Percentiles rank a stretch among this genome's conserved stretches.
Evolutionary conservation across 306 rosid genomes (phyloP).

Genomic region (Delonix regia): DNA sequence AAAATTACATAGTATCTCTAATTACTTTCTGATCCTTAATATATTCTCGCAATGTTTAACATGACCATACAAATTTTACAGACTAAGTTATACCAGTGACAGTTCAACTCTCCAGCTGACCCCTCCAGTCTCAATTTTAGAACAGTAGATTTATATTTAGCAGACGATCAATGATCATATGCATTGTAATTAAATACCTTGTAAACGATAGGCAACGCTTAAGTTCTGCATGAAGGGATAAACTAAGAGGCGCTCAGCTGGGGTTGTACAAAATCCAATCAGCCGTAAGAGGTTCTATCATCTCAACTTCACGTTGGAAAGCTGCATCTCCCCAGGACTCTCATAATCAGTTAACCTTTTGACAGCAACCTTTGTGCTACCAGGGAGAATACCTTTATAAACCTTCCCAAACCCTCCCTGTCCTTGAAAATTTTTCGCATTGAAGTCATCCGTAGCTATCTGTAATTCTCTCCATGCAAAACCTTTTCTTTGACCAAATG

Average conservation of each 20-base stretch:
- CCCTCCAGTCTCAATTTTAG: slow-evolving; percentile 12
- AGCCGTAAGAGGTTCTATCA: slow-evolving; percentile 87
- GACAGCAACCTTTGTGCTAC: slow-evolving; percentile 81
- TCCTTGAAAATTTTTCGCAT: slow-evolving; percentile 79
- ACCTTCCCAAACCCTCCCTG: slow-evolving; percentile 99
- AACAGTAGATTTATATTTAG: background rate
- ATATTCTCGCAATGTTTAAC: slow-evolving; percentile 18
- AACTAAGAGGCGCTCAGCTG: slow-evolving; percentile 88
- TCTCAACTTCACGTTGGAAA: slow-evolving; percentile 94
- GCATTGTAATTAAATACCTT: slow-evolving; percentile 56
- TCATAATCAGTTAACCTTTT: slow-evolving; percentile 80
- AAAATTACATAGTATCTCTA: background rate
- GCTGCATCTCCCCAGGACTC: slow-evolving; percentile 87
- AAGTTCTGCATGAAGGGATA: slow-evolving; percentile 95
- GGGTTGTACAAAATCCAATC: slow-evolving; percentile 88
- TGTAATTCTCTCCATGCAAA: slow-evolving; percentile 88
- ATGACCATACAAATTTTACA: background rate
- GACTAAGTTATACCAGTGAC: background rate
- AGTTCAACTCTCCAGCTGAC: slow-evolving; percentile 12
- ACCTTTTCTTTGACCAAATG: slow-evolving; percentile 81
- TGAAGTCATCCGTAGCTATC: slow-evolving; percentile 82
- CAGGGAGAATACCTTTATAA: slow-evolving; percentile 81
- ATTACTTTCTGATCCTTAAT: background rate
- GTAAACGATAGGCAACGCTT: slow-evolving; percentile 84
- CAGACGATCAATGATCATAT: background rate